phyloP scores from a whole-genome alignment of 768 basidiomycete species.

The Kwoniella sp. region DNA sequence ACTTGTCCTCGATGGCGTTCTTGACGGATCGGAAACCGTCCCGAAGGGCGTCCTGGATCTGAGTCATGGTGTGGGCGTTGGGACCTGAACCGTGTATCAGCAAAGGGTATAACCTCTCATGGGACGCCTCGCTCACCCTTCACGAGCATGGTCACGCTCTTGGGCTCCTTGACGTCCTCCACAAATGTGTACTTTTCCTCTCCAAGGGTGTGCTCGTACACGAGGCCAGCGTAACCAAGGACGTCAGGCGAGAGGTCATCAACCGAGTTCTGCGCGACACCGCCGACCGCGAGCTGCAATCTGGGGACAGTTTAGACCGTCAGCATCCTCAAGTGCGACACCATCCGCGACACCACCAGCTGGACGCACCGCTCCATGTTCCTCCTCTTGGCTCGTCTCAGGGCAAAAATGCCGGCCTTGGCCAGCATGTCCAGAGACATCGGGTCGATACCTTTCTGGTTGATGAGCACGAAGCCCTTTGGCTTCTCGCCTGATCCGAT shows the following conservation, averaged over 20 bases:
- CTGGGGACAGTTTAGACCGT: conserved; percentile 51
- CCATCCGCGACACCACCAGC: not conserved
- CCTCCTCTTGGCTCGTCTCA: conserved; percentile 90
- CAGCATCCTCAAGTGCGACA: conserved; percentile 3
- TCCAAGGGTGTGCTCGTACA: conserved; percentile 97
- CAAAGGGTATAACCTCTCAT: not conserved
- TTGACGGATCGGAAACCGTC: conserved; percentile 95
- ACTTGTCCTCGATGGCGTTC: conserved; percentile 88
- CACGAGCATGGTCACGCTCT: conserved; percentile 90
- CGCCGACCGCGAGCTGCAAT: conserved; percentile 88
- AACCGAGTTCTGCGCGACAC: conserved; percentile 93
- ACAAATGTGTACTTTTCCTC: conserved; percentile 98
- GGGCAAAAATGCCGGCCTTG: conserved; percentile 91
- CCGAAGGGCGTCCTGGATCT: conserved; percentile 95
- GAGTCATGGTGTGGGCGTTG: conserved; percentile 89
- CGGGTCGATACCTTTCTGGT: conserved; percentile 99
- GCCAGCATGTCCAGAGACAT: conserved; percentile 90
- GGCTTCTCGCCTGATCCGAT: conserved; percentile 55
- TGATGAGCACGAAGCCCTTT: conserved; percentile 89
- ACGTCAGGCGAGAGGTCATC: conserved; percentile 88
- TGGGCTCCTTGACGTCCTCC: conserved; percentile 92
- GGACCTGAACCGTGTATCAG: conserved; percentile 61
- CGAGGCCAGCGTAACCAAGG: conserved; percentile 94
- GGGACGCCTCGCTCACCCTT: conserved; percentile 58
- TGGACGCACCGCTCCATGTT: conserved; percentile 89